Base-by-base conservation (phyloP, 164 flowering plant genomes). In the Tetrastigma voinierianum region DNA sequence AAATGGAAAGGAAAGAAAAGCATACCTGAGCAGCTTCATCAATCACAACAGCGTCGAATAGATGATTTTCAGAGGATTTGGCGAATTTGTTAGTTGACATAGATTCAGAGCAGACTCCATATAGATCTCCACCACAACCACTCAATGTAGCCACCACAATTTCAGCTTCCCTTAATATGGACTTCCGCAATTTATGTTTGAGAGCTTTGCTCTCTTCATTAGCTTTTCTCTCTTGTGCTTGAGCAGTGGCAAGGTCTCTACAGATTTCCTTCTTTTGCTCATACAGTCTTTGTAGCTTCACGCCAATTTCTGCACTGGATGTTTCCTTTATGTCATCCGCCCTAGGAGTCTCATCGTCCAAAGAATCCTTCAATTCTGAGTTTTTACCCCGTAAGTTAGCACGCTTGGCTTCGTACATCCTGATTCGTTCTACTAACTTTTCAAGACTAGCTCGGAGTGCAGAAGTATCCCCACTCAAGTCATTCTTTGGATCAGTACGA, bases 11-110 rank as follows among this genome's bases (percentile, higher is more conserved):
- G 43, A 24, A 57, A 48, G 65, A 57, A 19, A 25, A 48, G 10
- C 16, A 70, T 85, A 91, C 98, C 71, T 96, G 99, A 66, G 99
- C 99, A 40, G 99, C 99, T 82, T 96, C 99, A 85, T 96, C 98
- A 76, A 96, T 87, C 59, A 96, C 86, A 70, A 96, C 92, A 73
- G 97, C 97, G 81, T 93, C 97, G 78, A 96, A 94, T 20, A 94
- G 76, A 62, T 80, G 71, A 48, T 74, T 66, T 66, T 91, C 96
- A 49, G 86, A 77, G 58, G 87, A 66, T 75, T 52, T 74, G 43
- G 85, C 83, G 76, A 80, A 84, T 62, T 81, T 92, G 65, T 59
- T 57, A 66, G 66, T 69, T 49, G 85, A 77, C 55, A 81, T 55
- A 32, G 90, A 79, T 73, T 90, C 97, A 54, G 93, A 75, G 76